These are phyloP conservation scores for Calonectria montana DNA, from an alignment of 2,329 filamentous ascomycete genomes.

Conservation along the genomic window DNA sequence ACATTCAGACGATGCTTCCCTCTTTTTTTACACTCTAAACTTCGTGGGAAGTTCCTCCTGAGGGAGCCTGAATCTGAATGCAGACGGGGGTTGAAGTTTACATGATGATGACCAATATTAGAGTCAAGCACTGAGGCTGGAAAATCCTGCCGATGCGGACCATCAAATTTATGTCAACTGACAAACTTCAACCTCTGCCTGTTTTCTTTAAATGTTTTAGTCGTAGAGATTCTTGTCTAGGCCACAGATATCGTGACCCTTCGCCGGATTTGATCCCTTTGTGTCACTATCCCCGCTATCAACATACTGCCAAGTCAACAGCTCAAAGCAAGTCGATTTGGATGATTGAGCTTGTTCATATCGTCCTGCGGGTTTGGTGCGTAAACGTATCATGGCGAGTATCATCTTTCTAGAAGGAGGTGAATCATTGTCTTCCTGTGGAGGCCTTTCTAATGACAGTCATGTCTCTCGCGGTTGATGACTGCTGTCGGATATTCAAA, in stretches of 20 bases:
- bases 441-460: no score
- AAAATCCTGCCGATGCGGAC: constrained; percentile 47
- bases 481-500: no score
- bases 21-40: constrained; percentile 50
- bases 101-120: constrained; percentile 92
- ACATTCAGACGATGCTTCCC: constrained; percentile 38
- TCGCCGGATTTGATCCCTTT: no score
- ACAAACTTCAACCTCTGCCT: constrained; percentile 40
- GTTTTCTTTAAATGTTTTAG: constrained; percentile 1
- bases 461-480: no score
- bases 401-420: no score
- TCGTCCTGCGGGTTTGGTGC: no score
- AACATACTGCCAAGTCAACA: no score
- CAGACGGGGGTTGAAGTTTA: constrained; percentile 66
- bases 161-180: constrained; percentile 47
- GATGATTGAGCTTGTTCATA: no score
- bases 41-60: constrained; percentile 56
- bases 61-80: constrained; percentile 30
- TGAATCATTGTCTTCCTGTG: no score
- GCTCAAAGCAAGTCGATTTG: no score
- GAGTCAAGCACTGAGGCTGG: constrained; percentile 97
- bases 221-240: not conserved
- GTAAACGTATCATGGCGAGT: no score
- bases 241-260: not conserved
- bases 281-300: no score